Percentiles rank a stretch among this genome's conserved stretches.
Conservation (phyloP, 169 alveolate species). For the Plasmodium blacklocki region DNA sequence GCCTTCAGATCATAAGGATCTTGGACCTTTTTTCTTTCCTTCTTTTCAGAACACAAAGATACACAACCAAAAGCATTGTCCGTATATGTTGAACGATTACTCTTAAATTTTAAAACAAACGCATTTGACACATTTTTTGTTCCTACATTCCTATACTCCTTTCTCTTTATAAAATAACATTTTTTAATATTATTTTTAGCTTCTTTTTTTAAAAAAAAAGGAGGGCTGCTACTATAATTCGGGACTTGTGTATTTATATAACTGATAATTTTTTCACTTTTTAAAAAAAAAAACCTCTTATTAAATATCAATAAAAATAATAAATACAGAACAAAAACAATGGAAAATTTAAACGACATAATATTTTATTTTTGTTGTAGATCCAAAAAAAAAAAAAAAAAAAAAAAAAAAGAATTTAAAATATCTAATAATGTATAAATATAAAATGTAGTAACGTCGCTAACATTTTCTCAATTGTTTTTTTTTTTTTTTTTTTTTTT, state of each 20-base stretch:
- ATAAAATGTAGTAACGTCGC: too few species aligned
- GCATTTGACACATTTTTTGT: not conserved
- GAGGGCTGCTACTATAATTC: not conserved
- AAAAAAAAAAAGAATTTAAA: too few species aligned
- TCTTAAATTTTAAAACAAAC: too few species aligned
- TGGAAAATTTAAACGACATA: constrained; percentile 56
- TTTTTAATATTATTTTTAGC: constrained; percentile 2
- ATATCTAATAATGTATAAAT: too few species aligned
- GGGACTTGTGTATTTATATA: not conserved
- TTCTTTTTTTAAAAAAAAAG: constrained; percentile 28
- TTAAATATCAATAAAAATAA: constrained; percentile 13
- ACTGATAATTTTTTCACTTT: constrained; percentile 26
- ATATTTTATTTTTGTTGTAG: constrained; percentile 7
- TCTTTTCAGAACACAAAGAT: not conserved
- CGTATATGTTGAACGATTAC: too few species aligned
- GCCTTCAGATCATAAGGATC: not conserved
- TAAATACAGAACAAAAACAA: constrained; percentile 18
- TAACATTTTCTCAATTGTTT: too few species aligned
- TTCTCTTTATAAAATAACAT: not conserved
- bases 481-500: too few species aligned
- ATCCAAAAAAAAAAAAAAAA: too few species aligned
- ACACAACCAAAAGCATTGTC: too few species aligned
- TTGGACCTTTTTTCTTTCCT: not conserved
- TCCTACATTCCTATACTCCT: not conserved
- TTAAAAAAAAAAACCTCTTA: constrained; percentile 18